A percentile compares a stretch with the other conserved stretches of the same genome.
Conservation (phyloP, 1,139 yeast species). For the Barnettozyma hawaiiensis region DNA sequence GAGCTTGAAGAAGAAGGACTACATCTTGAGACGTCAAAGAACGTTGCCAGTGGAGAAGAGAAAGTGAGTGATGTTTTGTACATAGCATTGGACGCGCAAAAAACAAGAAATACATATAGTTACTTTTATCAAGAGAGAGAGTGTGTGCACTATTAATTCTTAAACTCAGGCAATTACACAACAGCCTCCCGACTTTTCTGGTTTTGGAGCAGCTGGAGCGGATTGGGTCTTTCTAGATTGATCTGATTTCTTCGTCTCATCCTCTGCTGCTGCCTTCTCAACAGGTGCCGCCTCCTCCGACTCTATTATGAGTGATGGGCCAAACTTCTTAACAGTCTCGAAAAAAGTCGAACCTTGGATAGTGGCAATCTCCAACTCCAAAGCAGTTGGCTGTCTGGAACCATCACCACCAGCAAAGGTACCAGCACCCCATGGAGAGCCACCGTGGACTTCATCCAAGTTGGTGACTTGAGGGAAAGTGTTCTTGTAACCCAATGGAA, state of each 20-base stretch:
- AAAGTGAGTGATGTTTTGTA: constrained; percentile 5
- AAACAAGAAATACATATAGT: not conserved
- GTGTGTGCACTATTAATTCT: not conserved
- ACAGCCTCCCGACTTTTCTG: constrained; percentile 9
- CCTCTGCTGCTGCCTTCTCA: too few relatives aligned
- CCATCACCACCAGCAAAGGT: constrained; percentile 76
- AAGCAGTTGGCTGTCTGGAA: constrained; percentile 60
- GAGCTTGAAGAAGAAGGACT: constrained; percentile 49
- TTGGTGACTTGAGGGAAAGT: constrained; percentile 53
- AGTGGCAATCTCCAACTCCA: constrained; percentile 59
- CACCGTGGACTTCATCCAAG: constrained; percentile 71
- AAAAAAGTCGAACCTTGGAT: constrained; percentile 53
- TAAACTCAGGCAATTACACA: constrained; percentile 7
- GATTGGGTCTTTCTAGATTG: constrained; percentile 14
- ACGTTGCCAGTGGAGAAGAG: constrained; percentile 47
- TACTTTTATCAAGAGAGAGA: not conserved
- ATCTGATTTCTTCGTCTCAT: constrained; percentile 3
- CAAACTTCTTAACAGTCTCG: constrained; percentile 20
- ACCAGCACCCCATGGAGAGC: constrained; percentile 90
- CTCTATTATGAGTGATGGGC: too few relatives aligned
- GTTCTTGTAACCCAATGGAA: constrained; percentile 75
- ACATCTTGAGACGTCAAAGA: constrained; percentile 57
- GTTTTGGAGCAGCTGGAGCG: constrained; percentile 10
- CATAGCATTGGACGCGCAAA: not conserved
- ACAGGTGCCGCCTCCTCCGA: not conserved